Base-by-base conservation (phyloP, 1,284 basidiomycete species). In the Rhodotorula sp. region DNA sequence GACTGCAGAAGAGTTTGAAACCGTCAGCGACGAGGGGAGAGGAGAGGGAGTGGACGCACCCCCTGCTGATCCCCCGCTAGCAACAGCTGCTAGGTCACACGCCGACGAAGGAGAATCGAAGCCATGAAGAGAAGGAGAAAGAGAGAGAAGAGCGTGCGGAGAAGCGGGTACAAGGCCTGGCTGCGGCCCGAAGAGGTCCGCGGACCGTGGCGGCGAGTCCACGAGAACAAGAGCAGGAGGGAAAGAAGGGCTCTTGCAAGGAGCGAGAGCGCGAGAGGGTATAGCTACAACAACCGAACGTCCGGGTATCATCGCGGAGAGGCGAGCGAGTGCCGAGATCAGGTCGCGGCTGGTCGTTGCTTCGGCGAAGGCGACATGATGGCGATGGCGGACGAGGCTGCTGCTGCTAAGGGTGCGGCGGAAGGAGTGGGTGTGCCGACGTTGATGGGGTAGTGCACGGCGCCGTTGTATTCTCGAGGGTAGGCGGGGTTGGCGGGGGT, bases 381-480 rank as follows among this genome's bases (percentile, higher is more conserved):
- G 30, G 64, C 64, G 53, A 65, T 65, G 5, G 64, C 64, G 28
- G 52, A 55, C 31, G 64, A 65, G 2, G 59, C 59, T 11, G 64
- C 58, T 18, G 64, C 52, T 37, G 62, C 56, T 63, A 69, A 48
- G 26, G 47, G 44, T 9, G 59, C 57, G 34, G 59, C 44, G 34
- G 26, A 26, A 26, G 60, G 48, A 8, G 48, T 63, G 22, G 55
- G 56, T 0, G 57, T 68, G 26, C 59, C 56, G 48, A 34, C 62
- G 52, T 70, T 64, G 52, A 68, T 68, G 13, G 70, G 68, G 67
- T 70, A 75, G 59, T 75, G 73, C 7, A 67, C 68, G 1, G 73
- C 73, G 31, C 73, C 73, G 54, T 65, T 66, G 66, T 68, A 71
- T 50, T 74, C 73, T 31, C 70, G 57, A 10, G 73, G 71, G 52